Base-by-base conservation (phyloP, 306 rosid genomes). In the Boehmeria nivea region DNA sequence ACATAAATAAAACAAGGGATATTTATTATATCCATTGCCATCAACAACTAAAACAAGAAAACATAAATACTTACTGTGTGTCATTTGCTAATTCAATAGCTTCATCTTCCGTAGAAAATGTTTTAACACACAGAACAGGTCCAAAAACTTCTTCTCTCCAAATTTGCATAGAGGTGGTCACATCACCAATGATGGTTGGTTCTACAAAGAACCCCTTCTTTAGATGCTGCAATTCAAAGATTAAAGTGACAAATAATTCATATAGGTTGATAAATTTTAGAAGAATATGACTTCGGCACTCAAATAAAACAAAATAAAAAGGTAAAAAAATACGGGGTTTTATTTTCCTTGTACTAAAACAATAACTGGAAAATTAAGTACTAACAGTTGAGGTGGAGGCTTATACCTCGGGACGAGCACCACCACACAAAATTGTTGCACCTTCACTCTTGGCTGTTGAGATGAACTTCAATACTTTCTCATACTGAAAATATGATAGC, bases 61-160 rank as follows among this genome's bases (percentile, higher is more conserved):
- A 46, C 13, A 43, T 14, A 25, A 44, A 22, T 24, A 51, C 95
- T 78, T 81, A 84, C 99, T 66, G 65, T 17, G 83, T 74, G 71
- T 91, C 96, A 28, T 87, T 84, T 57, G 99, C 96, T 69, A 91
- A 75, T 66, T 84, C 84, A 59, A 84, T 77, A 42, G 99, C 99
- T 76, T 91, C 99, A 28, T 87, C 96, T 75, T 91, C 95, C 10
- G 91, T 73, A 57, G 84, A 73, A 66, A 87, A 91, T 54, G 89
- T 87, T 79, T 91, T 91, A n/a, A 85, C 95, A 69, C 96, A 85
- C 3, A 91, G 79, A 60, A 87, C 94, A 51, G 99, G 99, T 63
- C 96, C 99, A 48, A 91, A 91, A 27, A 87, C 95, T 79, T 91
- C 99, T 66, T 87, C 96, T 71, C 60, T 83, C 99, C 99, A 91